Conservation (phyloP, 2,329 filamentous ascomycete genomes). For the Tolypocladium nubicola region DNA sequence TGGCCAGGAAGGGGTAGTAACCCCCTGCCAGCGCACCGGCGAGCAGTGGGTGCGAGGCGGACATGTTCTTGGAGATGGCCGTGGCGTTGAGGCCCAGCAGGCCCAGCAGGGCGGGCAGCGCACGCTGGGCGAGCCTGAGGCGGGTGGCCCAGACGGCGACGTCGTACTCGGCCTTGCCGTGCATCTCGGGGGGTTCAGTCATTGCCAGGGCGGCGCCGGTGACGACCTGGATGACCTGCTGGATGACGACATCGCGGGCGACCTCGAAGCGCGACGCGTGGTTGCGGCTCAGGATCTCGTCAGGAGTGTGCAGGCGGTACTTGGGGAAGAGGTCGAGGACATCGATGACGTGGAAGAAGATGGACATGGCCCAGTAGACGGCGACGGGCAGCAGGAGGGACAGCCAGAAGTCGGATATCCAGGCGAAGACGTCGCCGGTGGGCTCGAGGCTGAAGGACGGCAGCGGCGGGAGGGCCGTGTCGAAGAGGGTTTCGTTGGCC, state of each 20-base stretch:
- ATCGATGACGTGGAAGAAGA: slow-evolving; percentile 83
- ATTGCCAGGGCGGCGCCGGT: slow-evolving; percentile 58
- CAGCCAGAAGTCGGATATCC: slow-evolving; percentile 72
- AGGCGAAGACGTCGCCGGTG: slow-evolving; percentile 61
- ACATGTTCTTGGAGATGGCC: slow-evolving; percentile 65
- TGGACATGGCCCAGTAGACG: slow-evolving; percentile 80
- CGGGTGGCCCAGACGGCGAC: slow-evolving; percentile 83
- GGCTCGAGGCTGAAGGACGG: slow-evolving; percentile 68
- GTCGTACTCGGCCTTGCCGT: slow-evolving; percentile 74
- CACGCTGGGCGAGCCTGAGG: slow-evolving; percentile 66
- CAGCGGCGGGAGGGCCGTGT: slow-evolving; percentile 62
- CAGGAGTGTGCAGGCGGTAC: slow-evolving; percentile 90
- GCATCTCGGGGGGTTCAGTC: slow-evolving; percentile 63
- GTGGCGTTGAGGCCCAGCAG: slow-evolving; percentile 66
- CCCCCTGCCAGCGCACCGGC: slow-evolving; percentile 72
- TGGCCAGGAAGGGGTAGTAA: slow-evolving; percentile 59
- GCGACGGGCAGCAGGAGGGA: slow-evolving; percentile 66
- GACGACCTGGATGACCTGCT: slow-evolving; percentile 79
- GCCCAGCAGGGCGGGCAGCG: slow-evolving; percentile 61
- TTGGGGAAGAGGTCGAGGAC: slow-evolving; percentile 75
- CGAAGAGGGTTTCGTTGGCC: slow-evolving; percentile 45
- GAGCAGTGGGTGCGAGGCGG: slow-evolving; percentile 59
- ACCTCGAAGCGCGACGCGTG: slow-evolving; percentile 78
- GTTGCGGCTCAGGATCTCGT: slow-evolving; percentile 80
- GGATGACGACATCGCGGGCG: slow-evolving; percentile 79